These are phyloP conservation scores for Geranomyces michiganensis DNA, from an alignment of 192 early-diverging fungal genomes.

Conservation along the genomic window DNA sequence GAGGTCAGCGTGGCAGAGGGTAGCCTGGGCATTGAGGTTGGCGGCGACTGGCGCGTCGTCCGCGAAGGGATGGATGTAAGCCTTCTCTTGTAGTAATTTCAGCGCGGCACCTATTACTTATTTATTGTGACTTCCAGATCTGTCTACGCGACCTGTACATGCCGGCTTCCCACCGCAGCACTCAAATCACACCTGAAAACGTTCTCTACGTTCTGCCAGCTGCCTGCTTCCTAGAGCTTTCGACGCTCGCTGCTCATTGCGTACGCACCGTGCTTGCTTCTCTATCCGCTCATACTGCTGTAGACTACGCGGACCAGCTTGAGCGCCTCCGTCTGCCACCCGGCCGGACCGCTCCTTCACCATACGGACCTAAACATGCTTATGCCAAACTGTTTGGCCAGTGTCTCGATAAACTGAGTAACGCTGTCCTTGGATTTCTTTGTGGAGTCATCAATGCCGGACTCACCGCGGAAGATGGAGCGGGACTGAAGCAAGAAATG, in stretches of 20 bases:
- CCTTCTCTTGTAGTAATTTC: background rate
- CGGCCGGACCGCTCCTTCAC: background rate
- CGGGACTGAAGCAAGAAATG: background rate
- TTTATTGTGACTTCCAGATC: constrained; percentile 5
- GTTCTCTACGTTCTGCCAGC: constrained; percentile 31
- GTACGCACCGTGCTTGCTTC: constrained; percentile 18
- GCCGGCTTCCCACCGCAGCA: constrained; percentile 10
- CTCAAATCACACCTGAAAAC: constrained; percentile 8
- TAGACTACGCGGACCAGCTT: constrained; percentile 23
- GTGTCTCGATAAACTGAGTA: background rate
- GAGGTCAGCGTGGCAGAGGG: constrained; percentile 28
- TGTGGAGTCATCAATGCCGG: constrained; percentile 20
- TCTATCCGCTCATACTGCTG: constrained; percentile 22
- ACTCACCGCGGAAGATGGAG: background rate
- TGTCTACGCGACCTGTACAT: constrained; percentile 27
- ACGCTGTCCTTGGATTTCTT: constrained; percentile 19
- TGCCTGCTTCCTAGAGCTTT: constrained; percentile 45
- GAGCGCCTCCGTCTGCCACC: constrained; percentile 27
- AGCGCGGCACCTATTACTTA: background rate
- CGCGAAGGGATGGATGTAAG: constrained; percentile 33
- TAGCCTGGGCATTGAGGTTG: constrained; percentile 19
- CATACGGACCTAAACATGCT: constrained; percentile 24
- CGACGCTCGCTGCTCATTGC: constrained; percentile 33
- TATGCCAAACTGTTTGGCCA: constrained; percentile 20
- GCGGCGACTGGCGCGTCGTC: constrained; percentile 19